phyloP scores from a whole-genome alignment of 2,329 filamentous ascomycete genomes.

The Nakataea oryzae region DNA sequence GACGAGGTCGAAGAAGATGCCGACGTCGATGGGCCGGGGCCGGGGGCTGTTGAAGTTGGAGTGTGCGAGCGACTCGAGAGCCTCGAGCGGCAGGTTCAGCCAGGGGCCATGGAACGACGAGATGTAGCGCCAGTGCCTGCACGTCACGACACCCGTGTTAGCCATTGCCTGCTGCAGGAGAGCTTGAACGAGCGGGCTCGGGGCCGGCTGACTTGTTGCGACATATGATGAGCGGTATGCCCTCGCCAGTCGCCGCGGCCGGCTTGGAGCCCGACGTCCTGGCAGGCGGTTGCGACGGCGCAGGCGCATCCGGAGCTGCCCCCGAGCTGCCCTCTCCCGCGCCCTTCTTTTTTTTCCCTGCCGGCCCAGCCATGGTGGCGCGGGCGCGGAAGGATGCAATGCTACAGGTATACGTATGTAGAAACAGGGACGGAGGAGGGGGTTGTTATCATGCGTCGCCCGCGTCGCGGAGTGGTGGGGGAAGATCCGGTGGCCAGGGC shows the following conservation, averaged over 20 bases:
- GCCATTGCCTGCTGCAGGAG: background rate
- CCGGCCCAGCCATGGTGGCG: background rate
- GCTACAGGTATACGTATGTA: background rate
- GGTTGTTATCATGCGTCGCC: background rate
- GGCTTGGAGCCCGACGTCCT: constrained; percentile 11
- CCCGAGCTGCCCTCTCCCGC: background rate
- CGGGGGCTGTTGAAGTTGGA: constrained; percentile 69
- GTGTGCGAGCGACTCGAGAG: constrained; percentile 69
- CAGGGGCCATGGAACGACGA: constrained; percentile 76
- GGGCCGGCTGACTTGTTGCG: constrained; percentile 53
- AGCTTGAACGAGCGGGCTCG: constrained; percentile 4
- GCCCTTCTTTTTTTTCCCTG: constrained; percentile 2
- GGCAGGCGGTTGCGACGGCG: too few relatives aligned
- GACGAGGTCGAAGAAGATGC: constrained; percentile 72
- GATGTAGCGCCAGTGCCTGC: constrained; percentile 76
- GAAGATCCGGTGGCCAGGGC: too few relatives aligned
- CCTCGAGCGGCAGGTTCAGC: constrained; percentile 69
- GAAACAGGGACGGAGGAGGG: background rate
- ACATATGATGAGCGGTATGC: constrained; percentile 45
- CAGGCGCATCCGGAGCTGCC: background rate
- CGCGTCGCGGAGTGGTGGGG: background rate
- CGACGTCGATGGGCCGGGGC: constrained; percentile 68
- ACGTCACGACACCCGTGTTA: background rate
- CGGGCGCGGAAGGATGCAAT: background rate
- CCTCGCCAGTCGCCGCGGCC: constrained; percentile 15